Base-by-base conservation (phyloP, 495 filamentous ascomycete species). In the Usnea hakonensis region DNA sequence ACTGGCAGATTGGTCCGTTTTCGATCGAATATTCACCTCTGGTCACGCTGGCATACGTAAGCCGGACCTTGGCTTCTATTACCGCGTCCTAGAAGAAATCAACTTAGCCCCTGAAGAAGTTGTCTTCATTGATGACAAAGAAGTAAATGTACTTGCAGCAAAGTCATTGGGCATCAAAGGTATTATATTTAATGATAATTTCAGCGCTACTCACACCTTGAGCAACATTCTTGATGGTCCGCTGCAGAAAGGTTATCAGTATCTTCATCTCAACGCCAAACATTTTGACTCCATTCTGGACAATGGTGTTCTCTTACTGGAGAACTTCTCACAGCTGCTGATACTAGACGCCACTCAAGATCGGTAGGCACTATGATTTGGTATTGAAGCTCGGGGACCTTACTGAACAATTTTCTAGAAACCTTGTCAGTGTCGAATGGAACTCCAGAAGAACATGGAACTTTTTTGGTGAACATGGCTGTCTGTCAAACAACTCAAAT, bases 21-120 rank as follows among this genome's bases (percentile, higher is more conserved):
- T 73, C 26, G 61, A 73, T 59, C 56, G 52, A 50, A 64, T 73
- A n/a, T 73, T 73, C 57, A 73, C 71, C 17, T 73, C 71, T 28
- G 69, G 63, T 30, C 57, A 53, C 9, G 64, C 63, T 28, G 70
- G 70, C 5, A 65, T 67, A 64, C 64, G 71, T n/a, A 73, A 73
- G 46, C 71, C 71, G 40, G 67, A 68, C 26, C 54, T 41, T 17
- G 52, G 46, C 3, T 72, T 72, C 64, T 73, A 71, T 58, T 56
- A 41, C 17, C 53, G 70, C 35, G 69, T 71, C 38, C 66, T 73
- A 44, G 53, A 66, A 17, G 62, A 65, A 9, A 63, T 66, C 11
- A 38, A 58, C 1, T 16, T 64, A 19, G 30, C 35, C 21, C 60
- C 69, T 11, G 54, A 64, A 44, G 55, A 67, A 32, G 52, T 55